Percentiles rank a stretch among this genome's conserved stretches.
Conservation (phyloP, 768 basidiomycete species). For the Amanita polypyramis region DNA sequence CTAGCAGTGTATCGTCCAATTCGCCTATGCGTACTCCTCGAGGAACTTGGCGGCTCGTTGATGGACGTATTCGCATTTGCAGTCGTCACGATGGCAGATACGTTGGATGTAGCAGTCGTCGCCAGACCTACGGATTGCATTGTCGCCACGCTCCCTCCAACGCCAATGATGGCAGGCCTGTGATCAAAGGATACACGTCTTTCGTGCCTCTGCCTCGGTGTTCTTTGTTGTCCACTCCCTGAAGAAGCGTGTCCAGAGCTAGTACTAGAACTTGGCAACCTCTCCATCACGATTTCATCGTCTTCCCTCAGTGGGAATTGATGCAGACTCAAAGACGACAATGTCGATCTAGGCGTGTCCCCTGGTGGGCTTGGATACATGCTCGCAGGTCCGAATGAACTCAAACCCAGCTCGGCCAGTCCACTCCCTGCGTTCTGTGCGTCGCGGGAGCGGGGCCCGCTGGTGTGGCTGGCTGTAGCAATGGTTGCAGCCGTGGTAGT, state of each 20-base stretch:
- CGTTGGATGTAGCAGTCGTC: not conserved
- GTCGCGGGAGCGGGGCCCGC: not conserved
- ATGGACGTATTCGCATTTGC: not conserved
- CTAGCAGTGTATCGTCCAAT: not conserved
- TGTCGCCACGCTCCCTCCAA: not conserved
- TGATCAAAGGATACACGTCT: conserved; percentile 4
- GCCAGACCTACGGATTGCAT: not conserved
- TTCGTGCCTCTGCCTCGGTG: conserved; percentile 3
- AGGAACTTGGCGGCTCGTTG: not conserved
- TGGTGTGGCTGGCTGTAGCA: not conserved
- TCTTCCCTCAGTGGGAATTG: conserved; percentile 5
- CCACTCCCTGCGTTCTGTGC: not conserved
- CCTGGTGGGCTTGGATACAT: conserved; percentile 5
- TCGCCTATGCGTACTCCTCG: not conserved
- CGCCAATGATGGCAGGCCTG: not conserved
- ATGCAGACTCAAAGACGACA: conserved; percentile 2
- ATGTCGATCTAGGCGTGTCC: conserved; percentile 3
- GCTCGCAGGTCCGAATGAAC: conserved; percentile 4
- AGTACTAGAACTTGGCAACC: not conserved
- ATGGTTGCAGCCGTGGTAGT: conserved; percentile 1
- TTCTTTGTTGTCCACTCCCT: not conserved
- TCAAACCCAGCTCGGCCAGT: not conserved
- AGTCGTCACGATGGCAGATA: not conserved
- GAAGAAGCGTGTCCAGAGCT: not conserved
- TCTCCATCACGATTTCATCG: conserved; percentile 6